phyloP scores from a whole-genome alignment of 805 yeast species.

The Nakazawaea ambrosiae region DNA sequence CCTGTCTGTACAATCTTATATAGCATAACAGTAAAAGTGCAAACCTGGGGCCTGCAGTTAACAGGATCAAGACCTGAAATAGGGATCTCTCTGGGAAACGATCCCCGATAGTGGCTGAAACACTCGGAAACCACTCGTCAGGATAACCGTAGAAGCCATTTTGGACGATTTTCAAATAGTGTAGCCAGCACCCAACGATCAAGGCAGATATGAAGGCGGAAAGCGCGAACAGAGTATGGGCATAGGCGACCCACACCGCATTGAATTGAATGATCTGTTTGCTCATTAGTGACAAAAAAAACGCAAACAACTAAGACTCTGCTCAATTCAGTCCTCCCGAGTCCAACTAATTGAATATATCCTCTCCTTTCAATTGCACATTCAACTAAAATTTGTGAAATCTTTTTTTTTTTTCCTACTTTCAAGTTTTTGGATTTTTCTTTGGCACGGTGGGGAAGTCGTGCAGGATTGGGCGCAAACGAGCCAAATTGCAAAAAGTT shows the following conservation, averaged over 20 bases:
- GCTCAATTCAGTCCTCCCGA: too few relatives aligned
- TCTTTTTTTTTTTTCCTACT: too few relatives aligned
- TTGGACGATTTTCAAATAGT: conserved; percentile 80
- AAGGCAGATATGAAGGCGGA: conserved; percentile 75
- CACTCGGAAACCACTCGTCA: conserved; percentile 98
- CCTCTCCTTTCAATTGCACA: too few relatives aligned
- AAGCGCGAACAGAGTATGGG: conserved; percentile 67
- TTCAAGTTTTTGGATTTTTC: too few relatives aligned
- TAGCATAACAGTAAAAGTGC: conserved; percentile 47
- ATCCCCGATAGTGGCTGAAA: conserved; percentile 95
- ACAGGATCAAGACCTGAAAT: conserved; percentile 85
- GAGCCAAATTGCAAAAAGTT: too few relatives aligned
- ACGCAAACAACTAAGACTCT: too few relatives aligned
- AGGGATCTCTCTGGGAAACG: conserved; percentile 92
- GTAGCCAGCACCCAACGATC: conserved; percentile 65
- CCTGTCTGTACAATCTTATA: conserved; percentile 33
- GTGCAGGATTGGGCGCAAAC: too few relatives aligned
- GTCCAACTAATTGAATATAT: too few relatives aligned
- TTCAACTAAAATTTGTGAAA: too few relatives aligned
- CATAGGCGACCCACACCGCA: conserved; percentile 60
- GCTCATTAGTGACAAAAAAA: too few relatives aligned
- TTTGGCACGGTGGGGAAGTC: too few relatives aligned
- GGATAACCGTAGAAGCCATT: conserved; percentile 89
- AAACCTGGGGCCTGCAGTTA: conserved; percentile 92
- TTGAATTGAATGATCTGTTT: conserved; percentile 31